These are phyloP conservation scores for Schizopora paradoxa DNA, from an alignment of 1,284 basidiomycete genomes.

Conservation along the genomic window DNA sequence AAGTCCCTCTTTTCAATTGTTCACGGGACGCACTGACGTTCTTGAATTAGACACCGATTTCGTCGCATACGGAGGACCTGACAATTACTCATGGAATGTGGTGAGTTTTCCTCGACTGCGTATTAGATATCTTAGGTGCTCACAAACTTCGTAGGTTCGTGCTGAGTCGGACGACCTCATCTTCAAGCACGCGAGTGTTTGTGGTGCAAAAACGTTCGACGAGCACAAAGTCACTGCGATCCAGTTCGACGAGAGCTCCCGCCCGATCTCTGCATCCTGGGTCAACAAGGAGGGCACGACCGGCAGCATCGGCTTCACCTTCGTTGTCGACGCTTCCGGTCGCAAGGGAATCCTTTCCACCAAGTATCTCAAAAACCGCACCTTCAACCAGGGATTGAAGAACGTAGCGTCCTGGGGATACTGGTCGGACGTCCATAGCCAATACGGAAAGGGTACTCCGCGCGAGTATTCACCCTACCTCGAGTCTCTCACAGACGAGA, in stretches of 20 bases:
- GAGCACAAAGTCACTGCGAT: constrained; percentile 36
- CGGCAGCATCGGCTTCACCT: constrained; percentile 10
- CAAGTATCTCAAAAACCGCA: constrained; percentile 50
- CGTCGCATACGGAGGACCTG: constrained; percentile 43
- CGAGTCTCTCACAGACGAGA: constrained; percentile 72
- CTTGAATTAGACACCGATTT: constrained; percentile 45
- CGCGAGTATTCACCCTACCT: constrained; percentile 54
- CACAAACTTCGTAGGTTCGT: too few relatives aligned
- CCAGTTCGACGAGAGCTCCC: constrained; percentile 15
- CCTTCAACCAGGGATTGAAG: constrained; percentile 60
- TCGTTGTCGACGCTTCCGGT: constrained; percentile 10
- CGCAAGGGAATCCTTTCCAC: constrained; percentile 6
- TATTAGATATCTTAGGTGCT: too few relatives aligned
- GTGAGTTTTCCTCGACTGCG: constrained; percentile 34
- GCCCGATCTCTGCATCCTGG: constrained; percentile 8
- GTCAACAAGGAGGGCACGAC: neutral
- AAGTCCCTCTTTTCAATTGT: constrained; percentile 23
- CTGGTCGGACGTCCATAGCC: constrained; percentile 50
- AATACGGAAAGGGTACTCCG: constrained; percentile 52
- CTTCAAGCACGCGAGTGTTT: constrained; percentile 51
- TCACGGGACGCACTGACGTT: constrained; percentile 28
- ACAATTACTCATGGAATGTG: constrained; percentile 63
- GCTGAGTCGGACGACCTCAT: constrained; percentile 61
- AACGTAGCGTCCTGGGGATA: constrained; percentile 78
- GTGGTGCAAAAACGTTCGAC: constrained; percentile 51